These are phyloP conservation scores for Penicillium sp. DNA, from an alignment of 2,329 filamentous ascomycete species.

Conservation along the genomic window DNA sequence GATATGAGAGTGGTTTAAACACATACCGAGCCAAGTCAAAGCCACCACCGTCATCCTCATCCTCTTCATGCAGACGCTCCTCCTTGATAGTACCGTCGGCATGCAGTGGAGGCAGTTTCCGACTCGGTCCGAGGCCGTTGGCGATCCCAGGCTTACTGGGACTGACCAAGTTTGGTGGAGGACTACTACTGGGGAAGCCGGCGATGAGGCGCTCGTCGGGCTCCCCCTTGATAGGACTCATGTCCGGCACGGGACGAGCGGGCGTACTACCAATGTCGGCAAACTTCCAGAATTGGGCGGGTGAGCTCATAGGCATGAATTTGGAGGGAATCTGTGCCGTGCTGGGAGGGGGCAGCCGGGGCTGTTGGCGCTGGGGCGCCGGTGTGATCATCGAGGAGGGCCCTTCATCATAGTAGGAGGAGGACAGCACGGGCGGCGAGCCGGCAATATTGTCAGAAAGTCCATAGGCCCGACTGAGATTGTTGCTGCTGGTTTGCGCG, in stretches of 20 bases:
- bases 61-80: constrained; percentile 29
- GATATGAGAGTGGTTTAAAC: background rate
- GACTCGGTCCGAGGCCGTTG: constrained; percentile 26
- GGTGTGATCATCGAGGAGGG: constrained; percentile 45
- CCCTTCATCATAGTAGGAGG: constrained; percentile 45
- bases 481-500: constrained; percentile 20
- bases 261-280: constrained; percentile 43
- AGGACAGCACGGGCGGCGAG: constrained; percentile 45
- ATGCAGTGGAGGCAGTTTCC: constrained; percentile 28
- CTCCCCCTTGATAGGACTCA: constrained; percentile 44
- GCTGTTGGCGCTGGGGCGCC: constrained; percentile 45
- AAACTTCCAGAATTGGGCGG: constrained; percentile 48
- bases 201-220: constrained; percentile 30
- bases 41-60: constrained; percentile 37
- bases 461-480: constrained; percentile 32
- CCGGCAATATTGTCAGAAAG: constrained; percentile 36
- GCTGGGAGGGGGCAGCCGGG: constrained; percentile 43
- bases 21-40: constrained; percentile 45
- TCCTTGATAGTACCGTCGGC: constrained; percentile 21
- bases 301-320: constrained; percentile 48
- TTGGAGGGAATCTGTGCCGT: constrained; percentile 46
- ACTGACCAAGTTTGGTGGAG: constrained; percentile 41
- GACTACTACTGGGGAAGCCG: constrained; percentile 43
- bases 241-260: constrained; percentile 38
- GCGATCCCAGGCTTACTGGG: constrained; percentile 40